Evolutionary conservation across 2,329 filamentous ascomycete species (phyloP).

Genomic region (Botryosphaeria dothidea): DNA sequence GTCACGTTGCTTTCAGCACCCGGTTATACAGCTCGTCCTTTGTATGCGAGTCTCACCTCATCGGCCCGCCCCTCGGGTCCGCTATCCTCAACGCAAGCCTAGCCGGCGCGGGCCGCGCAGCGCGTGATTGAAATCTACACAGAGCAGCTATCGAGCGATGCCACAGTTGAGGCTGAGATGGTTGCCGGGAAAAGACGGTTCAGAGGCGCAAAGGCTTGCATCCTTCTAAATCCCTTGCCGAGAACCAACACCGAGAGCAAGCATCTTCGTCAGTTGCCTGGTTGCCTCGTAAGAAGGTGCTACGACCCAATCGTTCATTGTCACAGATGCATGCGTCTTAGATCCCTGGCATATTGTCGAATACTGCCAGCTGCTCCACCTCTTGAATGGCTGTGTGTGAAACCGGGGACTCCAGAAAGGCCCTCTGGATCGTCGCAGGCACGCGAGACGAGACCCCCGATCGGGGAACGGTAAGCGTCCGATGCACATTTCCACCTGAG

Average conservation of each 20-base stretch:
- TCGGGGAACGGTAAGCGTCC: not conserved
- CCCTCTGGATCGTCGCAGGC: not conserved
- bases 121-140: not conserved
- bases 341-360: not conserved
- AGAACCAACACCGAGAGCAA: not conserved
- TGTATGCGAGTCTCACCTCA: not conserved
- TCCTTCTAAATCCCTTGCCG: not conserved
- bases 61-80: not conserved
- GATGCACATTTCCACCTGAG: not conserved
- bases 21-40: not conserved
- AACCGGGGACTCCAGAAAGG: not conserved
- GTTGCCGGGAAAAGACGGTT: not conserved
- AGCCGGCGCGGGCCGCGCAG: slow-evolving; percentile 5
- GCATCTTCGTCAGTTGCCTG: not conserved
- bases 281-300: not conserved
- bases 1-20: not conserved
- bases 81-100: not conserved
- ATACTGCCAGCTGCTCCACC: not conserved
- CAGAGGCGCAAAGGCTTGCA: not conserved
- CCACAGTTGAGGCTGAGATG: not conserved
- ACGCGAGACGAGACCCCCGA: not conserved
- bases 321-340: not conserved
- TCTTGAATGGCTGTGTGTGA: not conserved
- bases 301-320: not conserved
- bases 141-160: not conserved